A percentile compares a stretch with the other conserved stretches of the same genome.
These are phyloP conservation scores for Phialocephala sp. DNA, from an alignment of 2,329 filamentous ascomycete genomes.

Conservation along the genomic window DNA sequence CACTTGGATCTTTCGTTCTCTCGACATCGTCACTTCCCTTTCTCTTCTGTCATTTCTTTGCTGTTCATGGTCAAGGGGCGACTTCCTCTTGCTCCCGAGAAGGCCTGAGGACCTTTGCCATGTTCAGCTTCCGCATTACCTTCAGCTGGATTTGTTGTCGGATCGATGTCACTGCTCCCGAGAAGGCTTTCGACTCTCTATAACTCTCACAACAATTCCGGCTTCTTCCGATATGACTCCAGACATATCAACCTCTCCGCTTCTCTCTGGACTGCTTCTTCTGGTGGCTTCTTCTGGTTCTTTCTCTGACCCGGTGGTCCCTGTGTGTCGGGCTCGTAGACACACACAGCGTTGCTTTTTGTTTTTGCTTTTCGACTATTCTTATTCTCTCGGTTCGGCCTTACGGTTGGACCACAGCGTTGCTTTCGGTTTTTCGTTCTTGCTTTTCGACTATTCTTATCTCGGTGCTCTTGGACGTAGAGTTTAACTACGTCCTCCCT, in stretches of 20 bases:
- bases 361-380: background rate
- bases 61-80: conserved; percentile 5
- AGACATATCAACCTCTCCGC: conserved; percentile 9
- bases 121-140: background rate
- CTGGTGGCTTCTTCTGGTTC: conserved; percentile 1
- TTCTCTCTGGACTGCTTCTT: conserved; percentile 4
- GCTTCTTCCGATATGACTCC: conserved; percentile 5
- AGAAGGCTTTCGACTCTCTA: conserved; percentile 7
- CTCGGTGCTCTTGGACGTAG: background rate
- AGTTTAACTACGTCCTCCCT: background rate
- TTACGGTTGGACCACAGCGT: background rate
- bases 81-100: conserved; percentile 5
- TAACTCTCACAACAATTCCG: background rate
- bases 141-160: conserved; percentile 1
- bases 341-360: conserved; percentile 7
- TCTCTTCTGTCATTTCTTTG: background rate
- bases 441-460: conserved; percentile 3
- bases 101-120: conserved; percentile 2
- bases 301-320: background rate
- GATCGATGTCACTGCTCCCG: conserved; percentile 9
- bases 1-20: background rate
- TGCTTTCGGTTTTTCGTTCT: background rate
- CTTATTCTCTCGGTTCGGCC: background rate
- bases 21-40: background rate
- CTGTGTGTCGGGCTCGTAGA: conserved; percentile 9